Evolutionary conservation across 352 stramenopile species (phyloP).

Genomic region (Phytophthora citrophthora): DNA sequence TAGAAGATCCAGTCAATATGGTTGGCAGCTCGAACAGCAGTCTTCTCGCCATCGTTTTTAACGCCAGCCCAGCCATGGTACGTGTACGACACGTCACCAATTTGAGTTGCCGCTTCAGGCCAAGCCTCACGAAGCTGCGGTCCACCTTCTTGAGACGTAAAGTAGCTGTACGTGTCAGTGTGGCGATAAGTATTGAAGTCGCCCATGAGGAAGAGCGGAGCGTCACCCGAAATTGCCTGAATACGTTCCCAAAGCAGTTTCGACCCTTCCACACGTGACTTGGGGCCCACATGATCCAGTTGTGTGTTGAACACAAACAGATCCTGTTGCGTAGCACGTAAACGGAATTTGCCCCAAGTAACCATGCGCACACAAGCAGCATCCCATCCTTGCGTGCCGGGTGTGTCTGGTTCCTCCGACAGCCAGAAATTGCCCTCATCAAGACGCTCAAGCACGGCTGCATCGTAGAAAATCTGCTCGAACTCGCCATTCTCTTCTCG

Average conservation of each 20-base stretch:
- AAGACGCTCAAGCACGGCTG: slow-evolving; percentile 55
- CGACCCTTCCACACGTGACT: slow-evolving; percentile 61
- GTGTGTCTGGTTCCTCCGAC: slow-evolving; percentile 66
- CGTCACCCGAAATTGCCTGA: slow-evolving; percentile 53
- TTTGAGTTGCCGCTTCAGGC: slow-evolving; percentile 66
- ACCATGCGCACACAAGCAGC: slow-evolving; percentile 73
- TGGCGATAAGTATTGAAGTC: slow-evolving; percentile 91
- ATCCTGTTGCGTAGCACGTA: slow-evolving; percentile 65
- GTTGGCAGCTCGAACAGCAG: slow-evolving; percentile 68
- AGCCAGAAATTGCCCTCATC: slow-evolving; percentile 79
- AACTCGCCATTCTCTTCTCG: slow-evolving; percentile 77
- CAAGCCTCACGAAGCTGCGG: slow-evolving; percentile 77
- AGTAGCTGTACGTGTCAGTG: slow-evolving; percentile 83
- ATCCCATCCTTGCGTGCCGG: slow-evolving; percentile 67
- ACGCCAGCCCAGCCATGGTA: slow-evolving; percentile 90
- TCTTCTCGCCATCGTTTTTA: slow-evolving; percentile 81
- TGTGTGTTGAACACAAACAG: slow-evolving; percentile 85
- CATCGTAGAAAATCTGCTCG: slow-evolving; percentile 86
- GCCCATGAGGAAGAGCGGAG: slow-evolving; percentile 79
- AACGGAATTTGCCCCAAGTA: slow-evolving; percentile 76
- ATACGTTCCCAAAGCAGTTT: slow-evolving; percentile 73
- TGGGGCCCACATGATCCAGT: slow-evolving; percentile 66
- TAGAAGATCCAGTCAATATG: slow-evolving; percentile 93
- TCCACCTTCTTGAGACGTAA: slow-evolving; percentile 64
- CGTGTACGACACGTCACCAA: slow-evolving; percentile 84